Percentiles rank a stretch among this genome's conserved stretches.
phyloP scores from a whole-genome alignment of 2,329 filamentous ascomycete genomes.

The Macrophomina tecta region DNA sequence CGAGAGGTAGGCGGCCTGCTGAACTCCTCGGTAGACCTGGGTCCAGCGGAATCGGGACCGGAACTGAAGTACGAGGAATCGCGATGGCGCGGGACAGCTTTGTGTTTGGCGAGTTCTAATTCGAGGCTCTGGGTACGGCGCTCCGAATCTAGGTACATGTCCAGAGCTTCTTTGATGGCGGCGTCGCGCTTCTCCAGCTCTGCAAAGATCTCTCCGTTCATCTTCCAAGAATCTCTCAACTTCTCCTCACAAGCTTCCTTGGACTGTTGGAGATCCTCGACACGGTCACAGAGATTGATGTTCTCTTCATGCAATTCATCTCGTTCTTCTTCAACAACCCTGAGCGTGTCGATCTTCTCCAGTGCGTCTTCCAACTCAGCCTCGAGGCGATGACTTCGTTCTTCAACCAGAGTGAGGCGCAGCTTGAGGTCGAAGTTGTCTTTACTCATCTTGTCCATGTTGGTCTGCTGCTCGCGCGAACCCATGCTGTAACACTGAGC shows the following conservation, averaged over 20 bases:
- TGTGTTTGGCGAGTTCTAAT: slow-evolving; percentile 6
- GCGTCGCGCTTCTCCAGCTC: slow-evolving; percentile 27
- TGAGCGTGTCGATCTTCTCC: slow-evolving; percentile 24
- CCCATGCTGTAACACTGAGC: slow-evolving; percentile 15
- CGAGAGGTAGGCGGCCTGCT: not conserved
- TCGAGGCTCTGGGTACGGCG: slow-evolving; percentile 11
- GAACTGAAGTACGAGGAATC: slow-evolving; percentile 23
- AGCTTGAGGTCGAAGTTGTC: slow-evolving; percentile 29
- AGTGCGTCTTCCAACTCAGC: slow-evolving; percentile 19
- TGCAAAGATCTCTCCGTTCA: slow-evolving; percentile 23
- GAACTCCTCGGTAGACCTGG: not conserved
- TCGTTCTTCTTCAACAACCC: slow-evolving; percentile 9
- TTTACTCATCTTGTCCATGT: slow-evolving; percentile 27
- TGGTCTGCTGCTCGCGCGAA: slow-evolving; percentile 16
- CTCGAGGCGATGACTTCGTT: slow-evolving; percentile 15
- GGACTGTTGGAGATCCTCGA: slow-evolving; percentile 17
- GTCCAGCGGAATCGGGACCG: slow-evolving; percentile 2
- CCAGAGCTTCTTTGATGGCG: slow-evolving; percentile 26
- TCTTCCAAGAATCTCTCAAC: slow-evolving; percentile 15
- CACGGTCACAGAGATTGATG: not conserved
- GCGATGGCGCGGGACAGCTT: not conserved
- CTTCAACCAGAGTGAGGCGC: slow-evolving; percentile 27
- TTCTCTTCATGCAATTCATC: slow-evolving; percentile 27
- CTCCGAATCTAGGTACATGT: slow-evolving; percentile 25
- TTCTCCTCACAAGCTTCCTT: slow-evolving; percentile 15